phyloP scores from a whole-genome alignment of 2,329 filamentous ascomycete species.

The Xylaria sp. region DNA sequence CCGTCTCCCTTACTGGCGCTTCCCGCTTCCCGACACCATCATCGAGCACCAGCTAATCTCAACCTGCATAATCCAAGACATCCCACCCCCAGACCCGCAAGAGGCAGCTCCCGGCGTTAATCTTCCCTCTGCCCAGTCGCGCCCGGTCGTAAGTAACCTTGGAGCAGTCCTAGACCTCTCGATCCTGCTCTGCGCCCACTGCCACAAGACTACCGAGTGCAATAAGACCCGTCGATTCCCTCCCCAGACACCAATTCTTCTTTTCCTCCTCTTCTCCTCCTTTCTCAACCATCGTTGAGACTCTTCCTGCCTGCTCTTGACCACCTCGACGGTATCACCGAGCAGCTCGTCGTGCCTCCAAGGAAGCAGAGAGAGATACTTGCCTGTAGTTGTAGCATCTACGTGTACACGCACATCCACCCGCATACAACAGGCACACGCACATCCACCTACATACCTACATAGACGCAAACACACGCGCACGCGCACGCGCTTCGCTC shows the following conservation, averaged over 20 bases:
- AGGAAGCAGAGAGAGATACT: constrained; percentile 22
- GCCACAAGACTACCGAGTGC: constrained; percentile 15
- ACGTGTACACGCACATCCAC: background rate
- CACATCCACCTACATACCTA: background rate
- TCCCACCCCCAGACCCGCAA: constrained; percentile 18
- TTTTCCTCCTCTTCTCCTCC: constrained; percentile 29
- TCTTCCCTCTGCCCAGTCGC: constrained; percentile 9
- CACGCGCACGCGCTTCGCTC: background rate
- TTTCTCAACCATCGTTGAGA: constrained; percentile 14
- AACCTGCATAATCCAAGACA: constrained; percentile 28
- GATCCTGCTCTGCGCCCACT: constrained; percentile 18
- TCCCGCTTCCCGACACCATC: constrained; percentile 26
- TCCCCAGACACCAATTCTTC: constrained; percentile 27
- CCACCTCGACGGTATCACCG: background rate
- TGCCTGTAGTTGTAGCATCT: background rate
- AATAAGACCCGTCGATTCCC: constrained; percentile 34
- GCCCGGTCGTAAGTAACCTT: background rate
- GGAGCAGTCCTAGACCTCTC: constrained; percentile 20
- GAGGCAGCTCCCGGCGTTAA: constrained; percentile 15
- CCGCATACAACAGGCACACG: background rate
- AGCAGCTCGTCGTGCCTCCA: background rate
- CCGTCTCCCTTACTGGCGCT: constrained; percentile 21
- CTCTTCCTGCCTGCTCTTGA: constrained; percentile 1
- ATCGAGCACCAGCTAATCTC: constrained; percentile 21
- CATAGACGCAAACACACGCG: background rate